phyloP scores from a whole-genome alignment of 2,329 filamentous ascomycete genomes.

The Emmonsiellopsis sp. region DNA sequence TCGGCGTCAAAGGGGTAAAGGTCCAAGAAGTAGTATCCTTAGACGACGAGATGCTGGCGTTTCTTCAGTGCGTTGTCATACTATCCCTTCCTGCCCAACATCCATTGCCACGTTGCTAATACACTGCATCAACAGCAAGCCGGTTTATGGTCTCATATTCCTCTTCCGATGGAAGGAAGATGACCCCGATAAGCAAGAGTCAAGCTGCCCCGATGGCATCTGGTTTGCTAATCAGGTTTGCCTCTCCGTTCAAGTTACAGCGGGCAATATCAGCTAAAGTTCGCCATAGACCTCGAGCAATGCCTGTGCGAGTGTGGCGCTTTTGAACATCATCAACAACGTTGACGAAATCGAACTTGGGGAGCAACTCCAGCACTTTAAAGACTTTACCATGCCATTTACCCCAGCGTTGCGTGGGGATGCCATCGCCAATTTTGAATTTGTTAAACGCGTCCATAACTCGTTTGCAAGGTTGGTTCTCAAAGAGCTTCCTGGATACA shows the following conservation, averaged over 20 bases:
- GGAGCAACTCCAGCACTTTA: constrained; percentile 61
- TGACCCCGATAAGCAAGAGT: constrained; percentile 42
- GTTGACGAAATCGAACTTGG: constrained; percentile 57
- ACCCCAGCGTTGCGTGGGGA: constrained; percentile 66
- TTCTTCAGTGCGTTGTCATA: constrained; percentile 45
- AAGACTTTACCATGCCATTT: constrained; percentile 58
- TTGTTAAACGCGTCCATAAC: constrained; percentile 77
- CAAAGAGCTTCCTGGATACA: background rate
- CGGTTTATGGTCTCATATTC: constrained; percentile 79
- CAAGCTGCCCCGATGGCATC: constrained; percentile 52
- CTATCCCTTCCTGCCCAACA: background rate
- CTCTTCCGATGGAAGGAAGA: constrained; percentile 63
- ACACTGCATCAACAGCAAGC: constrained; percentile 44
- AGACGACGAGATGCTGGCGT: constrained; percentile 54
- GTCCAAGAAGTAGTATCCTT: constrained; percentile 48
- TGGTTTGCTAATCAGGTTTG: constrained; percentile 91
- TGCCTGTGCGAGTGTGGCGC: constrained; percentile 82
- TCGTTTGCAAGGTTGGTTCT: constrained; percentile 60
- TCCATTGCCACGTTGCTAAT: background rate
- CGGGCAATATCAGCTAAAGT: background rate
- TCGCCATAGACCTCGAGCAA: constrained; percentile 59
- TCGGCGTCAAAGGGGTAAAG: constrained; percentile 51
- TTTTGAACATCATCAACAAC: constrained; percentile 93
- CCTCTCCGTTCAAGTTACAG: background rate
- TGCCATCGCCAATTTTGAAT: constrained; percentile 61